Evolutionary conservation across 768 basidiomycete genomes (phyloP), one percentile per base, ranked within the genome.

Genomic region (Candolleomyces aberdarensis): DNA sequence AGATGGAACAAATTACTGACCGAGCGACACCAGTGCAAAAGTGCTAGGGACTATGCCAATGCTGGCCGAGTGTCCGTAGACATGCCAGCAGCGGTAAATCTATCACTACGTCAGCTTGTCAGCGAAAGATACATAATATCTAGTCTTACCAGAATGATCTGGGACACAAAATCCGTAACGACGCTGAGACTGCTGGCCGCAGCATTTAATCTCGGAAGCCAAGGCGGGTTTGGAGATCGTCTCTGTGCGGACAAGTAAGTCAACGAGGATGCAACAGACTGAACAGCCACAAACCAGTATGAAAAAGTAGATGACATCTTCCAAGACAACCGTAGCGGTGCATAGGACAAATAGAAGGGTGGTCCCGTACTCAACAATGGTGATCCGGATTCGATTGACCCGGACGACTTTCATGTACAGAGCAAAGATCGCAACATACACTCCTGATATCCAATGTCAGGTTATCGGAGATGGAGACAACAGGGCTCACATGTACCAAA

Each of bases 31-130:
- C 11, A 55, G 19, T 15, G 53, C 53, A 17, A 55, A 36, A n/a
- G 40, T 15, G 32, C 15, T 36, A 41, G 53, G 53, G 15, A 36
- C 3, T n/a, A 55, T 13, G 32, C 15, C 39, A 5, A 55, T 31
- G 32, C 53, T 39, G 10, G 32, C n/a, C 26, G 11, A 11, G 7
- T 31, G 11, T 17, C 53, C 53, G 32, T 36, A 55, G 1, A 55
- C 53, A n/a, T 39, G 36, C 53, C 53, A 55, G 53, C 53, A 55
- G 10, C 53, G 53, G 39, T 36, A 55, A 40, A 55, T 41, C 53
- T 41, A n/a, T 22, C 1, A 36, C 1, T 11, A 13, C 41, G 5
- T 43, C 11, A 43, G n/a, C n/a, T 11, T 11, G 41, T 43, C 2
- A 13, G n/a, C 13, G n/a, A 43, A 43, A 43, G 1, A 5, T 43